phyloP scores from a whole-genome alignment of 805 yeast species.

The Candida khao-thaluensis region DNA sequence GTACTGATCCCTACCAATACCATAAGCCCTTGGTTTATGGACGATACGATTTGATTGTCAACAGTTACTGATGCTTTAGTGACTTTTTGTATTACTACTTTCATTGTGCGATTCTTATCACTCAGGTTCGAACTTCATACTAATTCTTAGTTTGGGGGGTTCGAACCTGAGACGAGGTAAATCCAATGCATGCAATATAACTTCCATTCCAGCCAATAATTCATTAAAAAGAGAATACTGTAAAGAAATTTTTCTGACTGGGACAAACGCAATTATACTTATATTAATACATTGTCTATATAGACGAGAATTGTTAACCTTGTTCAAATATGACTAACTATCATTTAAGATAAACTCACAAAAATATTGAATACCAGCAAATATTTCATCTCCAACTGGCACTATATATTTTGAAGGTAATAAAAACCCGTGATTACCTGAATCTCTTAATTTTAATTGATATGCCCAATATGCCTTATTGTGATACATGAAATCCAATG shows the following conservation, averaged over 20 bases:
- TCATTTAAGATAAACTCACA: conserved; percentile 38
- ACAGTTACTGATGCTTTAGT: conserved; percentile 88
- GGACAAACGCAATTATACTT: too few species aligned
- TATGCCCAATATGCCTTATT: conserved; percentile 81
- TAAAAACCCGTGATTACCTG: conserved; percentile 80
- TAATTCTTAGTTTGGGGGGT: too few species aligned
- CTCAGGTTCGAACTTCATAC: too few species aligned
- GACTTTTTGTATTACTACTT: conserved; percentile 87
- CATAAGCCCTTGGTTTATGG: conserved; percentile 72
- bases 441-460: conserved; percentile 77
- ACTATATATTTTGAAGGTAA: conserved; percentile 66
- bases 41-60: conserved; percentile 64
- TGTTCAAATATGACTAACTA: conserved; percentile 21
- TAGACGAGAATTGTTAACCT: too few species aligned
- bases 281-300: conserved; percentile 1
- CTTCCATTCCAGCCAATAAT: too few species aligned
- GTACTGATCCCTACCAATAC: conserved; percentile 81
- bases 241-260: too few species aligned
- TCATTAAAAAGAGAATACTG: too few species aligned
- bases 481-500: conserved; percentile 82
- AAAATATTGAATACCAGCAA: conserved; percentile 66
- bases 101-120: too few species aligned
- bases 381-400: conserved; percentile 77
- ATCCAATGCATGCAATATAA: too few species aligned
- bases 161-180: too few species aligned